Evolutionary conservation across 2,329 filamentous ascomycete genomes (phyloP).

Genomic region (Phaeosphaeriaceae sp.): DNA sequence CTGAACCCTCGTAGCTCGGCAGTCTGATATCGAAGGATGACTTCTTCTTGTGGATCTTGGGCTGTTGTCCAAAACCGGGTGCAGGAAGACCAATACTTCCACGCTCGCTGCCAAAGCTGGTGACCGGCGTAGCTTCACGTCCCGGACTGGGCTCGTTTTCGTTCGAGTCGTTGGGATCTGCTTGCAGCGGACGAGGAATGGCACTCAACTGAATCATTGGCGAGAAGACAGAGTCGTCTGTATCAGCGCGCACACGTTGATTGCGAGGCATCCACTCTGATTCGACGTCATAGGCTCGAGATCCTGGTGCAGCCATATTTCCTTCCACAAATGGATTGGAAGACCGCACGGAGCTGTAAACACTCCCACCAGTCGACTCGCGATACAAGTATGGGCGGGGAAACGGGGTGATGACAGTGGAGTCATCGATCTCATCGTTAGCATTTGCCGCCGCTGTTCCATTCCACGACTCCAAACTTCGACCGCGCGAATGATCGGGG

Average conservation of each 20-base stretch:
- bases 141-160: not conserved
- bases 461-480: not conserved
- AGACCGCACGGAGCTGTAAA: constrained; percentile 21
- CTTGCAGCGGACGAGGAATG: constrained; percentile 23
- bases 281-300: not conserved
- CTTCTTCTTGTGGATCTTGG: constrained; percentile 1
- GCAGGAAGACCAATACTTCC: not conserved
- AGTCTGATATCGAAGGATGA: constrained; percentile 11
- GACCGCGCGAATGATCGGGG: constrained; percentile 4
- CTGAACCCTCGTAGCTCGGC: constrained; percentile 37
- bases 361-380: constrained; percentile 19
- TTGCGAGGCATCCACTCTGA: not conserved
- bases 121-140: not conserved
- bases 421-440: not conserved
- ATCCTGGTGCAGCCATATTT: not conserved
- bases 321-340: constrained; percentile 23
- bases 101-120: not conserved
- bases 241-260: not conserved
- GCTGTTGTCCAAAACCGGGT: not conserved
- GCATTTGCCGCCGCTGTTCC: not conserved
- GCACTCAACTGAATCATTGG: constrained; percentile 27
- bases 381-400: constrained; percentile 14
- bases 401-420: constrained; percentile 7
- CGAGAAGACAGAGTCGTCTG: constrained; percentile 13
- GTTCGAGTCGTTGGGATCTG: not conserved